Evolutionary conservation across 2,329 filamentous ascomycete species (phyloP).

Genomic region (Fusarium sp.): DNA sequence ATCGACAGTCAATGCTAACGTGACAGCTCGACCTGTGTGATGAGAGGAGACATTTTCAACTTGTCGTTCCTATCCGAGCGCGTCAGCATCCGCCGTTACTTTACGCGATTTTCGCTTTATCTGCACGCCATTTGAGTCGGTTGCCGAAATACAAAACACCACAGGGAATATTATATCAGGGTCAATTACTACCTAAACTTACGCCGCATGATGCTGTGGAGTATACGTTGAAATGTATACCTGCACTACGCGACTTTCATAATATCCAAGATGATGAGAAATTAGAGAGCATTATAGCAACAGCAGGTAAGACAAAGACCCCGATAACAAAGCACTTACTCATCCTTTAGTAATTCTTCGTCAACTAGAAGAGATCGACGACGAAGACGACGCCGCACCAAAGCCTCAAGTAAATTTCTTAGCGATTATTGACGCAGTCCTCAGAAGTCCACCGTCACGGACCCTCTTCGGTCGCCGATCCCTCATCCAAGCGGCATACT

Average conservation of each 20-base stretch:
- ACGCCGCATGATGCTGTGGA: conserved; percentile 54
- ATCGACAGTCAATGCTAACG: conserved; percentile 19
- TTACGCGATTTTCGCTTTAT: conserved; percentile 55
- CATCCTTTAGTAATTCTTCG: conserved; percentile 50
- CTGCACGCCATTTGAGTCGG: conserved; percentile 53
- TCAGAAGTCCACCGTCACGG: conserved; percentile 52
- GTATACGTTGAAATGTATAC: conserved; percentile 55
- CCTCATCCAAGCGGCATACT: conserved; percentile 55
- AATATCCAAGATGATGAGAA: conserved; percentile 53
- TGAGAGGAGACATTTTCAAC: conserved; percentile 54
- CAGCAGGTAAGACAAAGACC: conserved; percentile 30
- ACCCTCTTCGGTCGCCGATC: conserved; percentile 51
- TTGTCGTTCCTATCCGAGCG: conserved; percentile 52
- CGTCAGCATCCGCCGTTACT: conserved; percentile 52
- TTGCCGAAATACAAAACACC: conserved; percentile 53
- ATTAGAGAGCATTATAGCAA: conserved; percentile 55
- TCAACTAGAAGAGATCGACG: conserved; percentile 56
- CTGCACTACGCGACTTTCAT: conserved; percentile 53
- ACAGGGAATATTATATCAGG: conserved; percentile 52
- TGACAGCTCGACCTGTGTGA: conserved; percentile 54
- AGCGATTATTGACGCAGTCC: conserved; percentile 54
- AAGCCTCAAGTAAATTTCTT: conserved; percentile 53
- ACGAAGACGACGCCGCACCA: conserved; percentile 48
- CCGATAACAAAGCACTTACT: background rate
- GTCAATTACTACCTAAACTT: conserved; percentile 51